Evolutionary conservation across 768 basidiomycete genomes (phyloP).

Genomic region (Guyanaporus albipodus): DNA sequence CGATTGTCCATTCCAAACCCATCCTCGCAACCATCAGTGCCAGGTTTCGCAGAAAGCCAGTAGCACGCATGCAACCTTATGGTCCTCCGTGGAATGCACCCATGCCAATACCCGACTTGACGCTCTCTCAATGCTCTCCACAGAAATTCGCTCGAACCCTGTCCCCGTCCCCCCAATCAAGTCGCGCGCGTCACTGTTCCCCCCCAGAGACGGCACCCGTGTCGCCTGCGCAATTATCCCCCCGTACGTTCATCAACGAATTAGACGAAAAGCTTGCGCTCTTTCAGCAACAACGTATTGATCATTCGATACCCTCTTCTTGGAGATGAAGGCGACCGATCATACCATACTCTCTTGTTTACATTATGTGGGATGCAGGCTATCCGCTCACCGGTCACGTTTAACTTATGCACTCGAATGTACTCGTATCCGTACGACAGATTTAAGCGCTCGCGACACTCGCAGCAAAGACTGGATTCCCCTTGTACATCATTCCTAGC

Average conservation of each 20-base stretch:
- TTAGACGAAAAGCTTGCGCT: slow-evolving; percentile 20
- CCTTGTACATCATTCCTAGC: slow-evolving; percentile 6
- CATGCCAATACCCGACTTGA: slow-evolving; percentile 20
- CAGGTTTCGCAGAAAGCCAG: slow-evolving; percentile 23
- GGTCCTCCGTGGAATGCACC: slow-evolving; percentile 35
- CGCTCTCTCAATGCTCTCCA: background rate
- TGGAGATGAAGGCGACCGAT: background rate
- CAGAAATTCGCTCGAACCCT: background rate
- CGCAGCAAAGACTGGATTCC: background rate
- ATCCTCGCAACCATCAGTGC: slow-evolving; percentile 12
- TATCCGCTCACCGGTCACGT: background rate
- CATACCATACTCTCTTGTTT: background rate
- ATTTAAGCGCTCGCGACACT: background rate
- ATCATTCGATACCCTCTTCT: slow-evolving; percentile 1
- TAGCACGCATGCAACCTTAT: slow-evolving; percentile 36
- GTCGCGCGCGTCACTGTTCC: background rate
- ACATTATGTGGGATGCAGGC: background rate
- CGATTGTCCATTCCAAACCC: slow-evolving; percentile 1
- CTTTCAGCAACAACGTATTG: slow-evolving; percentile 12
- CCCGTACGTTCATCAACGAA: slow-evolving; percentile 16
- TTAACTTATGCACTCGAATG: slow-evolving; percentile 15
- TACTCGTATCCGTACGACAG: background rate
- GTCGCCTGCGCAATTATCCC: slow-evolving; percentile 9
- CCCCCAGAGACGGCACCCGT: background rate
- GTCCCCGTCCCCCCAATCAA: background rate